Percentiles rank a stretch among this genome's conserved stretches.
Conservation (phyloP, 176 grass and related monocot species). For the Pharus latifolius region DNA sequence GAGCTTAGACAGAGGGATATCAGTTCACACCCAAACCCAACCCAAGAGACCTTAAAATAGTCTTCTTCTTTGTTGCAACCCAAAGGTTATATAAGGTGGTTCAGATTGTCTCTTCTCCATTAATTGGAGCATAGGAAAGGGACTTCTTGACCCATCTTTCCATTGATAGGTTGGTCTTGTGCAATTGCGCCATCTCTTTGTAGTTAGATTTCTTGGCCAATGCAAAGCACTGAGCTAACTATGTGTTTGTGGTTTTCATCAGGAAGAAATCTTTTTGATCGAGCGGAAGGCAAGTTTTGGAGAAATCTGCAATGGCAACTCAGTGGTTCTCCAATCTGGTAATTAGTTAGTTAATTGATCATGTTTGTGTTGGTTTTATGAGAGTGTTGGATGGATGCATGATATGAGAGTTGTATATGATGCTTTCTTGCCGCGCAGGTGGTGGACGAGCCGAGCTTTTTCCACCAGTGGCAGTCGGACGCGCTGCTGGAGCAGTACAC, state of each 20-base stretch:
- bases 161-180: constrained; percentile 41
- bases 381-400: no score
- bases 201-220: not conserved
- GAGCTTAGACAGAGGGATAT: not conserved
- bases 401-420: not conserved
- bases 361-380: no score
- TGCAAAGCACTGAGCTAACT: not conserved
- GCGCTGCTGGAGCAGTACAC: constrained; percentile 55
- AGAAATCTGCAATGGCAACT: constrained; percentile 41
- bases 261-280: constrained; percentile 6
- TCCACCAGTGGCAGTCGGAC: constrained; percentile 82
- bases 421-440: constrained; percentile 43
- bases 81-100: constrained; percentile 35
- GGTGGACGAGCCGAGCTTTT: constrained; percentile 70
- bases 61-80: not conserved
- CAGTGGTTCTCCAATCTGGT: constrained; percentile 86
- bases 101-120: constrained; percentile 9
- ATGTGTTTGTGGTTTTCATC: not conserved
- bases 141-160: constrained; percentile 14
- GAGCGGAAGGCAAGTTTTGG: not conserved
- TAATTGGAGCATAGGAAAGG: constrained; percentile 36
- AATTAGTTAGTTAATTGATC: no score
- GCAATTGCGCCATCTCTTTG: not conserved
- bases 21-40: constrained; percentile 34
- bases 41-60: constrained; percentile 30